Base-by-base conservation (phyloP, 805 yeast species). In the Lachancea dasiensis region DNA sequence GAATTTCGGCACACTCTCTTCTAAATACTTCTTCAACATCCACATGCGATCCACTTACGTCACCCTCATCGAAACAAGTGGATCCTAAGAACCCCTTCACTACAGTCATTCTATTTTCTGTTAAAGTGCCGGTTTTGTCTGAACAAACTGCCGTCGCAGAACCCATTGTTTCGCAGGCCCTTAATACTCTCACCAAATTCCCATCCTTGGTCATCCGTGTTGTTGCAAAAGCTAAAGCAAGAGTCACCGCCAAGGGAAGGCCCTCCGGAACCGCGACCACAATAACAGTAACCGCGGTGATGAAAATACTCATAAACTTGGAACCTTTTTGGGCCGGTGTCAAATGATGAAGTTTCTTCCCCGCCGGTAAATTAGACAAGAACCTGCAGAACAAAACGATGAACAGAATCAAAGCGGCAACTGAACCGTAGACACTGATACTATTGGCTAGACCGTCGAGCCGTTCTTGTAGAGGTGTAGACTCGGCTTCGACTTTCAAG, bases 241-340 rank as follows among this genome's bases (percentile, higher is more conserved):
- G 70, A 1, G 99, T 92, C 13, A 92, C 98, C 2, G 99, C 99
- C 40, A 92, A 69, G 1, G 99, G 99, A 40, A 92, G 72, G 45
- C 99, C 99, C 64, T 92, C 99, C 3, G 99, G 99, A n/a, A 92
- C 95, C 0, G 98, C 99, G 35, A 92, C 98, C 11, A 90, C 98
- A 20, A 92, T 79, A 50, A 92, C 74, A 0, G 98, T 87, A 43
- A 92, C 83, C 1, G 97, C 82, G 17, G 92, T 86, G 53, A 92
- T 92, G 43, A 92, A 69, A 40, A 90, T 84, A 52, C 86, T 81
- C 66, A 92, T 68, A 50, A 89, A 89, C 48, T 73, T 73, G 39
- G 85, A 77, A 48, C 95, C 97, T 64, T 87, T 89, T 53, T 79
- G 75, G 6, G 95, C 75, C 5, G 85, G 63, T 0, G 75, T 58